phyloP scores from a whole-genome alignment of 345 rosid species.

The Brassica rapa region DNA sequence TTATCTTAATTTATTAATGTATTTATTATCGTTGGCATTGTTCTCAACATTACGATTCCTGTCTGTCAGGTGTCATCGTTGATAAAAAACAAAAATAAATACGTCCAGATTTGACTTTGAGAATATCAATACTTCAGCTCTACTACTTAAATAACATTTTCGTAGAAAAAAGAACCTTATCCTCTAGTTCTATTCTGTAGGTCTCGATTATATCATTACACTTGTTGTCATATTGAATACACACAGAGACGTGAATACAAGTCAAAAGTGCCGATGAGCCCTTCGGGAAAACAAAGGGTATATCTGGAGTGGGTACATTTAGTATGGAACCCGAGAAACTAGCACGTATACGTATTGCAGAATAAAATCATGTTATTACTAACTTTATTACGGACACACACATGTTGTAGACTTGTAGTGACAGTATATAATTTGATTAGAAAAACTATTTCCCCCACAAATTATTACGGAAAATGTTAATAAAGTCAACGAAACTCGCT shows the following conservation, averaged over 20 bases:
- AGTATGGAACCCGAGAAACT: neutral
- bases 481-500: slow-evolving; percentile 24
- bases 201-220: slow-evolving; percentile 21
- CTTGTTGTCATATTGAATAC: neutral
- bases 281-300: neutral
- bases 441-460: neutral
- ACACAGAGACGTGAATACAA: neutral
- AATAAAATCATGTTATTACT: neutral
- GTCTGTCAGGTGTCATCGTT: slow-evolving; percentile 21
- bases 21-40: slow-evolving; percentile 14
- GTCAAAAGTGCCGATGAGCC: neutral
- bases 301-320: neutral
- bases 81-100: neutral
- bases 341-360: neutral
- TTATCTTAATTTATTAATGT: neutral
- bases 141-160: neutral
- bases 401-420: too few relatives aligned
- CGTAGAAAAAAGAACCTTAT: slow-evolving; percentile 1
- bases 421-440: too few relatives aligned
- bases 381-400: neutral
- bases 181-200: neutral
- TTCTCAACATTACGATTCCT: slow-evolving; percentile 21
- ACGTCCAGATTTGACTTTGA: slow-evolving; percentile 36
- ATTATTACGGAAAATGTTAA: neutral
- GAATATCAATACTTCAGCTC: slow-evolving; percentile 15